These are phyloP conservation scores for Fusarium sambucinum DNA, from an alignment of 2,329 filamentous ascomycete genomes.

Conservation along the genomic window DNA sequence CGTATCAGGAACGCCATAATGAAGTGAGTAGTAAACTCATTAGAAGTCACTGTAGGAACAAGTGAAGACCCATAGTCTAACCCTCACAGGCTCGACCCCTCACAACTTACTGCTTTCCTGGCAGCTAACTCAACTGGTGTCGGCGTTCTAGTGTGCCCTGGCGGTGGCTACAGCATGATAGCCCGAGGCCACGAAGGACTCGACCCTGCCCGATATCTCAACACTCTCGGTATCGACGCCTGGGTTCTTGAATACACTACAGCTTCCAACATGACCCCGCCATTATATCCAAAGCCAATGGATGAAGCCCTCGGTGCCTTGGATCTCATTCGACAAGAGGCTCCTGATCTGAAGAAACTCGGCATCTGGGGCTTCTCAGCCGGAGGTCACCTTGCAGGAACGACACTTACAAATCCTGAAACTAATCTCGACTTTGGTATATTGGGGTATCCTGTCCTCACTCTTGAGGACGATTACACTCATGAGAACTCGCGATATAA, in stretches of 20 bases:
- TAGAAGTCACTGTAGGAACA: no score
- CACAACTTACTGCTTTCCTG: constrained; percentile 16
- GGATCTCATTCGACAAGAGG: constrained; percentile 22
- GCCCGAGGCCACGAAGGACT: constrained; percentile 29
- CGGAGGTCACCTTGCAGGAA: constrained; percentile 32
- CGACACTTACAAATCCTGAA: constrained; percentile 26
- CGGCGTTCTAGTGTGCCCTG: constrained; percentile 30
- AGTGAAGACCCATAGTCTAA: no score
- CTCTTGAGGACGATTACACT: constrained; percentile 28
- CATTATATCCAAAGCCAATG: constrained; percentile 28
- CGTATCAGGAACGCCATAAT: neutral
- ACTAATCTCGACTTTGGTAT: constrained; percentile 37
- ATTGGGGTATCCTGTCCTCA: constrained; percentile 30
- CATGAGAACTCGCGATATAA: constrained; percentile 34
- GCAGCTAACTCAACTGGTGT: constrained; percentile 26
- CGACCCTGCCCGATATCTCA: constrained; percentile 28
- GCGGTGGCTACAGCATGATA: constrained; percentile 27
- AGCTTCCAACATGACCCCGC: constrained; percentile 15
- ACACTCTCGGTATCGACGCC: constrained; percentile 34
- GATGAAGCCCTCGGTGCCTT: constrained; percentile 31
- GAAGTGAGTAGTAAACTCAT: constrained; percentile 1
- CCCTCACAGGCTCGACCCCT: constrained; percentile 6
- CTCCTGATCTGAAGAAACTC: constrained; percentile 10
- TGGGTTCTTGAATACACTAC: constrained; percentile 39
- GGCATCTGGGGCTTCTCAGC: constrained; percentile 39